Evolutionary conservation across 495 filamentous ascomycete genomes (phyloP).

Genomic region (Aspergillus diversus): DNA sequence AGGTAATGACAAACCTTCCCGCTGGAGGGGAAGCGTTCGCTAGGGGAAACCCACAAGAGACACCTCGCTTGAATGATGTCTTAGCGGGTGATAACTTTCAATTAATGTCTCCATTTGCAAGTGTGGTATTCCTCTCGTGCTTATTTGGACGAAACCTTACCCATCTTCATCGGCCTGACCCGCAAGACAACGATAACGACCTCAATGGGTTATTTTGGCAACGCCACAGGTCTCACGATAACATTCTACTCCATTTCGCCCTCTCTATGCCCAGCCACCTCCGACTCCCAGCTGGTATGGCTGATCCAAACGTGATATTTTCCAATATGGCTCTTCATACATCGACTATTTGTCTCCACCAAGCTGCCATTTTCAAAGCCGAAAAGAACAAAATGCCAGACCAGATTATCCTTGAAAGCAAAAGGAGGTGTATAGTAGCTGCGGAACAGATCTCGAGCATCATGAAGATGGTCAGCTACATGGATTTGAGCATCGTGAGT

Average conservation of each 20-base stretch:
- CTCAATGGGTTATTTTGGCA: constrained; percentile 97
- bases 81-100: constrained; percentile 72
- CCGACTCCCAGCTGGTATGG: constrained; percentile 75
- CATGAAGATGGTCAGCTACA: constrained; percentile 92
- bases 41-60: constrained; percentile 71
- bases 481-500: constrained; percentile 83
- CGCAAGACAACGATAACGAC: constrained; percentile 82
- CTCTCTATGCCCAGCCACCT: constrained; percentile 83
- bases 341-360: constrained; percentile 94
- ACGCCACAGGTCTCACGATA: constrained; percentile 85
- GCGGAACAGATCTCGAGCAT: constrained; percentile 95
- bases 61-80: constrained; percentile 69
- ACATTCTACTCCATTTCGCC: constrained; percentile 83
- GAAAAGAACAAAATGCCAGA: constrained; percentile 83
- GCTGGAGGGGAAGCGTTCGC: constrained; percentile 85
- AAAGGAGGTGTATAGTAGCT: constrained; percentile 88
- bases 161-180: constrained; percentile 88
- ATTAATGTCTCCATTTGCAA: constrained; percentile 76
- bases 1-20: constrained; percentile 85
- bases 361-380: constrained; percentile 96
- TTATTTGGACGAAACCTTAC: constrained; percentile 93
- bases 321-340: constrained; percentile 97
- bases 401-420: constrained; percentile 82
- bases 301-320: constrained; percentile 87
- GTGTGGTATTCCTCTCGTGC: constrained; percentile 80